Conservation (phyloP, 768 basidiomycete genomes). For the Mycena metata region DNA sequence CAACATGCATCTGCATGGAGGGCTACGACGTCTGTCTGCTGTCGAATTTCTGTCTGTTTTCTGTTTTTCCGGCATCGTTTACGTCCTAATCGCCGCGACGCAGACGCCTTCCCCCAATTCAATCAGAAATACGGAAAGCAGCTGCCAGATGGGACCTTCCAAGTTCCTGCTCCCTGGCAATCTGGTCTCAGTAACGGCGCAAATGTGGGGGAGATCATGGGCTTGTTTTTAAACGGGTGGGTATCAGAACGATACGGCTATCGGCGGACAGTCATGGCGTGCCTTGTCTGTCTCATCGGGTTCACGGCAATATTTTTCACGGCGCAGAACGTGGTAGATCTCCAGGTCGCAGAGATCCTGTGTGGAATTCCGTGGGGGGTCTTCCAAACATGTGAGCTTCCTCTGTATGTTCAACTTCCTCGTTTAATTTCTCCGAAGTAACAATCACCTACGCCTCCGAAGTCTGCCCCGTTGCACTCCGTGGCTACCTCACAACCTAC, state of each 20-base stretch:
- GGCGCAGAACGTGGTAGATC: conserved; percentile 28
- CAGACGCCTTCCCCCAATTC: conserved; percentile 42
- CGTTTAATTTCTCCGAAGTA: conserved; percentile 7
- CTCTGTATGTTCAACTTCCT: not conserved
- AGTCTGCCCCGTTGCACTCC: conserved; percentile 39
- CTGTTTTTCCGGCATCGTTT: not conserved
- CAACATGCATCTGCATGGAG: conserved; percentile 41
- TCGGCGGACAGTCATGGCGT: conserved; percentile 38
- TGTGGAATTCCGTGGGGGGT: conserved; percentile 39
- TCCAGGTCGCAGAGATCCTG: conserved; percentile 38
- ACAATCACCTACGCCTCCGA: conserved; percentile 41
- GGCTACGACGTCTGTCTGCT: conserved; percentile 41
- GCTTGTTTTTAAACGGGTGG: conserved; percentile 38
- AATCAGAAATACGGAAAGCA: conserved; percentile 38
- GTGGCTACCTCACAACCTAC: conserved; percentile 41
- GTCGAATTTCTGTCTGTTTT: conserved; percentile 37
- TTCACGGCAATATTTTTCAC: conserved; percentile 40
- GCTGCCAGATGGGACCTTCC: conserved; percentile 35
- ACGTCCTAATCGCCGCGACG: not conserved
- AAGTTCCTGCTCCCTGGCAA: conserved; percentile 40
- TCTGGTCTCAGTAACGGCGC: conserved; percentile 37
- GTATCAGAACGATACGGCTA: conserved; percentile 39
- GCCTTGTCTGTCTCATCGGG: conserved; percentile 29
- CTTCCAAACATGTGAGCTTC: conserved; percentile 36
- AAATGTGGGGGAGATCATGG: conserved; percentile 41